A percentile compares a stretch with the other conserved stretches of the same genome.
Evolutionary conservation across 495 filamentous ascomycete species (phyloP).

Genomic region (Glutinoglossum americanum): DNA sequence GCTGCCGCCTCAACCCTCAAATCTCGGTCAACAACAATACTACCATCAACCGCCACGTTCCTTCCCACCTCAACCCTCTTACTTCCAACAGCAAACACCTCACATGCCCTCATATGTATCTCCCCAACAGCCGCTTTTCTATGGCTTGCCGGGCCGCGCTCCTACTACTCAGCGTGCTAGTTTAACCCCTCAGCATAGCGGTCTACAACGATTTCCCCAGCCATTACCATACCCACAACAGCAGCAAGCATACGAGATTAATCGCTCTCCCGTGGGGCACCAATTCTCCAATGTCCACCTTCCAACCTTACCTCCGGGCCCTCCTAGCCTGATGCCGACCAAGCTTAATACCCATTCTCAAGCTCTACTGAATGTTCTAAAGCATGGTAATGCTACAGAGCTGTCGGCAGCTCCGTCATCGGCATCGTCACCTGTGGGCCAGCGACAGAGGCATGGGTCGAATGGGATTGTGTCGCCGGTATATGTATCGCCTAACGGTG

Average conservation of each 20-base stretch:
- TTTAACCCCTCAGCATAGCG: no score
- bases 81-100: not conserved
- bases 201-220: not conserved
- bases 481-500: not conserved
- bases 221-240: not conserved
- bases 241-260: not conserved
- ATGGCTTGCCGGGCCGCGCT: not conserved
- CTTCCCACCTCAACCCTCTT: not conserved
- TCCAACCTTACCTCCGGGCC: conserved; percentile 30
- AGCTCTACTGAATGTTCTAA: conserved; percentile 43
- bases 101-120: not conserved
- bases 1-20: not conserved
- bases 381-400: conserved; percentile 15
- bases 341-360: conserved; percentile 42
- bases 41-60: not conserved
- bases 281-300: conserved; percentile 21
- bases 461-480: not conserved
- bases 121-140: not conserved
- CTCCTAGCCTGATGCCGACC: conserved; percentile 33
- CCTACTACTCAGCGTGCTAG: not conserved
- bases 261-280: conserved; percentile 3
- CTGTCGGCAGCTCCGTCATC: not conserved
- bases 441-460: not conserved
- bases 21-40: not conserved
- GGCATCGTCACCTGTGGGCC: not conserved